Evolutionary conservation across 257 asterid species (phyloP).

Genomic region (Misopates orontium): DNA sequence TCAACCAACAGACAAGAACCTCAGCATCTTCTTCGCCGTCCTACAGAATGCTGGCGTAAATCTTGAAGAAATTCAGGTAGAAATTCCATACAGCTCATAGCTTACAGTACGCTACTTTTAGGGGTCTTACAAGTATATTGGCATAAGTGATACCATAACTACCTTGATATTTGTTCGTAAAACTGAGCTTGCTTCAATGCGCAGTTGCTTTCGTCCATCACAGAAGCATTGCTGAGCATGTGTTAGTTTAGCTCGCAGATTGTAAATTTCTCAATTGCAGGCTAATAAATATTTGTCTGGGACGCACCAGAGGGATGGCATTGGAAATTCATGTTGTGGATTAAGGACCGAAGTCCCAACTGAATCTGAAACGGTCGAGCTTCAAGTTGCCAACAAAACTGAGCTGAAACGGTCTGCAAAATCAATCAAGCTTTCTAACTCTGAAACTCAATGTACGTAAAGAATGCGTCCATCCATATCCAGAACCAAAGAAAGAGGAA

Average conservation of each 20-base stretch:
- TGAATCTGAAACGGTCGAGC: slow-evolving; percentile 12
- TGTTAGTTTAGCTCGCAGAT: too few relatives aligned
- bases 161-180: too few relatives aligned
- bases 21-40: slow-evolving; percentile 38
- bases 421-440: neutral
- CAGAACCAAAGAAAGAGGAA: neutral
- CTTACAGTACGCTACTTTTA: too few relatives aligned
- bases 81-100: slow-evolving; percentile 1
- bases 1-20: slow-evolving; percentile 47
- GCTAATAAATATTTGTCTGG: slow-evolving; percentile 22
- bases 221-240: too few relatives aligned
- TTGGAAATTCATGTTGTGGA: slow-evolving; percentile 16
- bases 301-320: slow-evolving; percentile 16
- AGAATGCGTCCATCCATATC: slow-evolving; percentile 1
- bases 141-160: too few relatives aligned
- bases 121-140: too few relatives aligned
- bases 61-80: slow-evolving; percentile 49
- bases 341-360: neutral
- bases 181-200: too few relatives aligned
- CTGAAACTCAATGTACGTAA: neutral
- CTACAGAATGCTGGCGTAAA: slow-evolving; percentile 41
- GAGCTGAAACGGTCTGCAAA: neutral
- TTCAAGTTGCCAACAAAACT: neutral
- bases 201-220: too few relatives aligned
- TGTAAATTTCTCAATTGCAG: slow-evolving; percentile 4